Evolutionary conservation across 2,329 filamentous ascomycete species (phyloP).

Genomic region (Colletotrichum cuscutae): DNA sequence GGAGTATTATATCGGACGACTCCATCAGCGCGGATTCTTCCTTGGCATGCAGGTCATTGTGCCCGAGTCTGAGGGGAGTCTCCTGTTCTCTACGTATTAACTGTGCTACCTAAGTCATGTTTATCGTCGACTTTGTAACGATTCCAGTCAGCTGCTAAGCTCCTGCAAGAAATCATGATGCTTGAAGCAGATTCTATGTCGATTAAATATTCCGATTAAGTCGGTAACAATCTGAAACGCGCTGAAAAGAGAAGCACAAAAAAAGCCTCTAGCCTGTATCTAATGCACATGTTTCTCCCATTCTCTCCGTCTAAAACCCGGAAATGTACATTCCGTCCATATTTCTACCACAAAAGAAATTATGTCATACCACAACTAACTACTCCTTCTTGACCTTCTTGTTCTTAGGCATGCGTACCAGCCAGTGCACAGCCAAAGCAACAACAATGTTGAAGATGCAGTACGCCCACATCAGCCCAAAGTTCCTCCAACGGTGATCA

Average conservation of each 20-base stretch:
- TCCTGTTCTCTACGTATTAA: neutral
- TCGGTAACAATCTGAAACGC: neutral
- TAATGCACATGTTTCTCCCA: neutral
- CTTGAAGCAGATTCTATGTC: neutral
- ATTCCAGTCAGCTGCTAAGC: too few relatives aligned
- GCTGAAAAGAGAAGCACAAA: neutral
- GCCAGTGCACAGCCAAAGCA: conserved; percentile 59
- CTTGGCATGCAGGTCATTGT: neutral
- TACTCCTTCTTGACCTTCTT: conserved; percentile 8
- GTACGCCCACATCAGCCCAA: conserved; percentile 64
- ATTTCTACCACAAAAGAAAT: neutral
- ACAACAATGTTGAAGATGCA: conserved; percentile 59
- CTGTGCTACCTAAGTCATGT: too few relatives aligned
- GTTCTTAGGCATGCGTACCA: conserved; percentile 45
- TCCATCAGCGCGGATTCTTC: neutral
- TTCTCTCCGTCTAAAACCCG: neutral
- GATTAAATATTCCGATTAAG: neutral
- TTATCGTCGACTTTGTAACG: too few relatives aligned
- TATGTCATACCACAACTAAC: neutral
- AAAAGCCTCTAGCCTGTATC: neutral
- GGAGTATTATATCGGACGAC: neutral
- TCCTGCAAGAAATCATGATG: too few relatives aligned
- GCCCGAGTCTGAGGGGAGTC: neutral
- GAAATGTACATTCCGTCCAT: too few relatives aligned
- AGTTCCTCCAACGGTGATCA: conserved; percentile 63